Conservation (phyloP, 2,329 filamentous ascomycete species). For the Colletotrichum euphorbiae region DNA sequence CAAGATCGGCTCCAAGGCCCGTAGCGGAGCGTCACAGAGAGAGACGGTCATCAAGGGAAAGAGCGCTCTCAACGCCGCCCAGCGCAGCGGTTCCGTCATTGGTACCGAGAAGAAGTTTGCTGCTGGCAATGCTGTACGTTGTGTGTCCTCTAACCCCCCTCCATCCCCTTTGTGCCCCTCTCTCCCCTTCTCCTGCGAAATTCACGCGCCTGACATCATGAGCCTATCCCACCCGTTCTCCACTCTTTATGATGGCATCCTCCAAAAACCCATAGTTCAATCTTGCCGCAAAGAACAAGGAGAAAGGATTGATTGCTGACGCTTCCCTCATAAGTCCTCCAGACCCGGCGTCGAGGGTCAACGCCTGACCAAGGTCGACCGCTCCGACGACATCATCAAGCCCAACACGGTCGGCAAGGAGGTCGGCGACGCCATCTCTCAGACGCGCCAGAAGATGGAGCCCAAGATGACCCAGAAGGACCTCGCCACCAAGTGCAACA, state of each 20-base stretch:
- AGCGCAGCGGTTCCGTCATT: slow-evolving; percentile 80
- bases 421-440: slow-evolving; percentile 85
- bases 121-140: slow-evolving; percentile 81
- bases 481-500: slow-evolving; percentile 89
- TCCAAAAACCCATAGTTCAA: neutral
- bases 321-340: slow-evolving; percentile 56
- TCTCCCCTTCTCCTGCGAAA: neutral
- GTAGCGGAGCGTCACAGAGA: slow-evolving; percentile 73
- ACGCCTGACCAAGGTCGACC: slow-evolving; percentile 97
- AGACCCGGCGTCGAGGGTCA: slow-evolving; percentile 81
- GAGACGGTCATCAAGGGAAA: slow-evolving; percentile 93
- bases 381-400: slow-evolving; percentile 96
- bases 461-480: slow-evolving; percentile 97
- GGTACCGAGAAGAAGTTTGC: slow-evolving; percentile 92
- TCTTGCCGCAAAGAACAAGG: no score
- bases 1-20: slow-evolving; percentile 92
- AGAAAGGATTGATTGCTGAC: slow-evolving; percentile 39
- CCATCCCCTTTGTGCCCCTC: neutral
- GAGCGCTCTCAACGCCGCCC: slow-evolving; percentile 86
- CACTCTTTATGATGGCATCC: slow-evolving; percentile 22
- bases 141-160: neutral
- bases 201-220: slow-evolving; percentile 33
- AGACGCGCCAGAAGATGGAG: slow-evolving; percentile 82
- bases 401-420: slow-evolving; percentile 87
- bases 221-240: slow-evolving; percentile 23